Percentiles rank a stretch among this genome's conserved stretches.
These are phyloP conservation scores for Kuraishia molischiana DNA, from an alignment of 805 yeast species.

Conservation along the genomic window DNA sequence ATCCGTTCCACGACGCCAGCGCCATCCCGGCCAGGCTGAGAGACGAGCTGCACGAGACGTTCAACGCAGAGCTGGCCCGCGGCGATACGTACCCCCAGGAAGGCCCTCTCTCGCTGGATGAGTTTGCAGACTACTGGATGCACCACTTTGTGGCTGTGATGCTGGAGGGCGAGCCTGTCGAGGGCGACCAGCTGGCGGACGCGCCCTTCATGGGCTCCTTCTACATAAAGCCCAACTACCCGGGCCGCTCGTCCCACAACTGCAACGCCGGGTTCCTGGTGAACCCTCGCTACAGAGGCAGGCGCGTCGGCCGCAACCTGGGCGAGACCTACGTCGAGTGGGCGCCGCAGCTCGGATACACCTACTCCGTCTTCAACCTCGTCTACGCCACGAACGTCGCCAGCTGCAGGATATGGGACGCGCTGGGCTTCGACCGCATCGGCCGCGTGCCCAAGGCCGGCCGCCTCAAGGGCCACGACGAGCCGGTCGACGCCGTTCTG, in stretches of 20 bases:
- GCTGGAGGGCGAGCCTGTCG: constrained; percentile 28
- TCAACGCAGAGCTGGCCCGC: constrained; percentile 56
- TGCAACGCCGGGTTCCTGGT: constrained; percentile 88
- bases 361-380: constrained; percentile 76
- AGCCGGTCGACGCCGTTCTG: constrained; percentile 66
- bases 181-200: constrained; percentile 30
- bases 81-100: constrained; percentile 73
- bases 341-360: constrained; percentile 76
- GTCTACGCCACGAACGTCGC: constrained; percentile 79
- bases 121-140: constrained; percentile 60
- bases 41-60: constrained; percentile 33
- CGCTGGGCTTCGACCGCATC: constrained; percentile 68
- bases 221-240: constrained; percentile 79
- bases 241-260: constrained; percentile 75
- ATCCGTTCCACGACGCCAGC: constrained; percentile 41
- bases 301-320: constrained; percentile 51
- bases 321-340: constrained; percentile 57
- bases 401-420: constrained; percentile 73
- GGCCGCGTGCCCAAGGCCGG: constrained; percentile 75
- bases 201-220: constrained; percentile 62
- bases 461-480: constrained; percentile 49
- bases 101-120: constrained; percentile 28
- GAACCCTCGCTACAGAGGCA: constrained; percentile 46
- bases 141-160: constrained; percentile 56
- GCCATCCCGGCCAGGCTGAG: constrained; percentile 44